Conservation (phyloP, 345 rosid genomes). For the Draba incana region DNA sequence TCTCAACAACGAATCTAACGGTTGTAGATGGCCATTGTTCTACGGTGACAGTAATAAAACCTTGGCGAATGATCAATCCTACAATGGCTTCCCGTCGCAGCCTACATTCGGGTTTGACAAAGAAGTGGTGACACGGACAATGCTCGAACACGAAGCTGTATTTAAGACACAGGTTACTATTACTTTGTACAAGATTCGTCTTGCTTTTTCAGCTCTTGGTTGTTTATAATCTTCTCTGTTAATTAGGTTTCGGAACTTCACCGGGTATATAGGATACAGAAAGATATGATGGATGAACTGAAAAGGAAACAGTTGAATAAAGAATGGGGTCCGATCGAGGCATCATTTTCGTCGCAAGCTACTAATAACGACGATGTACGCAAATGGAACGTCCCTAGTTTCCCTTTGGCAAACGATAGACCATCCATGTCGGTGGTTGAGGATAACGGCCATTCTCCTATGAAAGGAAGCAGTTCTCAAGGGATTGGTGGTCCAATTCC, state of each 20-base stretch:
- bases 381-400: conserved; percentile 68
- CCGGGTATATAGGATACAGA: conserved; percentile 69
- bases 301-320: conserved; percentile 49
- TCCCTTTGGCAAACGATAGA: conserved; percentile 59
- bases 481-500: conserved; percentile 36
- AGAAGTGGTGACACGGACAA: conserved; percentile 64
- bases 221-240: conserved; percentile 15
- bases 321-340: conserved; percentile 36
- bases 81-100: conserved; percentile 42
- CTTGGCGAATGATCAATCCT: conserved; percentile 42
- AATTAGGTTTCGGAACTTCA: conserved; percentile 61
- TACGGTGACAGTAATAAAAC: conserved; percentile 44
- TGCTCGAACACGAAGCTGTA: conserved; percentile 69
- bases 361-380: conserved; percentile 44
- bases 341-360: conserved; percentile 44
- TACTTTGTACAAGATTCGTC: neutral
- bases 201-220: neutral
- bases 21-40: conserved; percentile 50
- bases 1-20: conserved; percentile 50
- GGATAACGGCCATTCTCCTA: conserved; percentile 47
- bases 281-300: conserved; percentile 73
- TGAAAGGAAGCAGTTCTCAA: conserved; percentile 46
- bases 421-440: conserved; percentile 51
- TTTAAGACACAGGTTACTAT: conserved; percentile 69
- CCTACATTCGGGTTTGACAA: conserved; percentile 46